Conservation (phyloP, 495 filamentous ascomycete species). For the Tuber umbilicatum region DNA sequence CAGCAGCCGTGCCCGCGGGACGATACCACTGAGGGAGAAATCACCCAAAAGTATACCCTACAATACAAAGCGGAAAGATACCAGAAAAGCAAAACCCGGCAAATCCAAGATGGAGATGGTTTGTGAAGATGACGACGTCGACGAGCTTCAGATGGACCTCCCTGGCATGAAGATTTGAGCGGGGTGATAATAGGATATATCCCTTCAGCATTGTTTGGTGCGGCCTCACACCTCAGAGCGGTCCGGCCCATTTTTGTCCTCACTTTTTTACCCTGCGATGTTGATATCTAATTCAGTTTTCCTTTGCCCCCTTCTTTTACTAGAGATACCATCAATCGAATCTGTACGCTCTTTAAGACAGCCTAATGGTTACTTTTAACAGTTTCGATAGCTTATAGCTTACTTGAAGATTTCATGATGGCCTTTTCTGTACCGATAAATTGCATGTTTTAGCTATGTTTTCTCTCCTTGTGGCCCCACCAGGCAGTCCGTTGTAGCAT, state of each 20-base stretch:
- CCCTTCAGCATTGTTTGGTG: background rate
- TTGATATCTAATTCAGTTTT: background rate
- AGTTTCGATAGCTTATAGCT: background rate
- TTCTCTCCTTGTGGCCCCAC: background rate
- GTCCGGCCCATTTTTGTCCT: background rate
- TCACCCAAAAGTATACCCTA: background rate
- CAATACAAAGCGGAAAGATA: background rate
- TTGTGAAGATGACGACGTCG: constrained; percentile 16
- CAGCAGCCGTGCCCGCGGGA: background rate
- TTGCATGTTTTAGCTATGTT: background rate
- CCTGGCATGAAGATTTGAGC: constrained; percentile 26
- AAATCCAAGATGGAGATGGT: background rate
- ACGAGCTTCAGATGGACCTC: constrained; percentile 34
- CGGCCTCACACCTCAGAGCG: background rate
- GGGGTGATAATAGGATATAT: background rate
- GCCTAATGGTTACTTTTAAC: background rate
- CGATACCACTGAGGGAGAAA: background rate
- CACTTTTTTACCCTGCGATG: background rate
- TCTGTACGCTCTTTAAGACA: background rate
- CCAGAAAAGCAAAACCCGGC: background rate
- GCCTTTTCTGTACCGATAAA: background rate
- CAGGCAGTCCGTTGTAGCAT: background rate
- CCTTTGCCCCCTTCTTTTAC: background rate
- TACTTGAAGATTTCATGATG: background rate
- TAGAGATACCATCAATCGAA: background rate